Conservation (phyloP, 352 stramenopile species). For the Pythium diclinum region DNA sequence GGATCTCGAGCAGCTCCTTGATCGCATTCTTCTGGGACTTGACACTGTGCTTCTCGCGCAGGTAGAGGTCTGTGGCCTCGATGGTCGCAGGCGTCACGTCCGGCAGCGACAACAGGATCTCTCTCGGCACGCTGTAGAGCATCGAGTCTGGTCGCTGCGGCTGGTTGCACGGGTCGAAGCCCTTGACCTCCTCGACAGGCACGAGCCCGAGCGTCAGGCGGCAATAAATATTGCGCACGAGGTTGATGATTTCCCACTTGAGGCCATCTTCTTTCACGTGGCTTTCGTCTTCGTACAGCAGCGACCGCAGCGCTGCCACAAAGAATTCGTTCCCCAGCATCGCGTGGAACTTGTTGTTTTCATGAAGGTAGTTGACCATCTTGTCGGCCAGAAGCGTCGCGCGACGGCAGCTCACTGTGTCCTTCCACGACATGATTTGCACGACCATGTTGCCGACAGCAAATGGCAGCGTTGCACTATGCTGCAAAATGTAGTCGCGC, state of each 20-base stretch:
- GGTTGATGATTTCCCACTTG: slow-evolving; percentile 84
- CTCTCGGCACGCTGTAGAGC: slow-evolving; percentile 45
- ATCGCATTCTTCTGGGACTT: slow-evolving; percentile 84
- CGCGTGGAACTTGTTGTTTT: slow-evolving; percentile 33
- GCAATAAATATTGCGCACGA: slow-evolving; percentile 82
- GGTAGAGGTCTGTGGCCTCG: slow-evolving; percentile 43
- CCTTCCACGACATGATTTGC: slow-evolving; percentile 69
- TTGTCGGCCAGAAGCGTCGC: slow-evolving; percentile 59
- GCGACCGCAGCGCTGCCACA: slow-evolving; percentile 43
- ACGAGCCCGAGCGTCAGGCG: slow-evolving; percentile 54
- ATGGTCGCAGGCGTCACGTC: slow-evolving; percentile 42
- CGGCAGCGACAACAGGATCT: slow-evolving; percentile 59
- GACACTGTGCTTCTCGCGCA: slow-evolving; percentile 72
- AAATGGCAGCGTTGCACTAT: slow-evolving; percentile 46
- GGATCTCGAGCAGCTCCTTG: slow-evolving; percentile 73
- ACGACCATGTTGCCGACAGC: slow-evolving; percentile 47
- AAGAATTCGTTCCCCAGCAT: slow-evolving; percentile 67
- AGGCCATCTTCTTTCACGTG: slow-evolving; percentile 77
- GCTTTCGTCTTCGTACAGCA: slow-evolving; percentile 55
- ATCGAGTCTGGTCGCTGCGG: slow-evolving; percentile 39
- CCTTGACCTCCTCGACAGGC: slow-evolving; percentile 78
- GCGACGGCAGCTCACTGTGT: slow-evolving; percentile 66
- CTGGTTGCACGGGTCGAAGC: slow-evolving; percentile 79
- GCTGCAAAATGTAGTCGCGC: slow-evolving; percentile 58
- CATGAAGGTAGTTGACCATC: slow-evolving; percentile 55